Conservation (phyloP, 495 filamentous ascomycete species). For the Talaromyces trachyspermus region DNA sequence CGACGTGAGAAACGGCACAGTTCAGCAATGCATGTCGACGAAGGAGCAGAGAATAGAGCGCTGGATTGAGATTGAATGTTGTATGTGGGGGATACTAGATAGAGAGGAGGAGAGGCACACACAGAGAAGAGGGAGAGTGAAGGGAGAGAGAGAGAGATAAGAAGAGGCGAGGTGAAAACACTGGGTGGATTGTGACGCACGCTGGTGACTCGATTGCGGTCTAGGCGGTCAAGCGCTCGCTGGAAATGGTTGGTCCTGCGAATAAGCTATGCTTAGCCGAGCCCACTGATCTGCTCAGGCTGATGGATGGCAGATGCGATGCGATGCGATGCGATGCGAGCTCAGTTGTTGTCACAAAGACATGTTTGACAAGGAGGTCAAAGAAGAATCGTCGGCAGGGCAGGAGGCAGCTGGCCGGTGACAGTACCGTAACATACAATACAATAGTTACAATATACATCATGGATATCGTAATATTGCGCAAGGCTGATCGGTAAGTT, state of each 20-base stretch:
- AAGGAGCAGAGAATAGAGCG: too few species aligned
- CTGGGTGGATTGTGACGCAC: slow-evolving; percentile 6
- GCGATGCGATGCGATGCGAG: too few species aligned
- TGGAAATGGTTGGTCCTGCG: background rate
- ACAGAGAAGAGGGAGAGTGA: background rate
- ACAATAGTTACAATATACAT: too few species aligned
- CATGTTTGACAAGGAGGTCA: too few species aligned
- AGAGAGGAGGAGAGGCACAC: background rate
- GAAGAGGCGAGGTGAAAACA: background rate
- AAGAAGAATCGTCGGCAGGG: too few species aligned
- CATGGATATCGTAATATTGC: slow-evolving; percentile 1
- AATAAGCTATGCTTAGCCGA: too few species aligned
- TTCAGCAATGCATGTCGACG: slow-evolving; percentile 8
- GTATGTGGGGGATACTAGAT: background rate
- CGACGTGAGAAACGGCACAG: slow-evolving; percentile 17
- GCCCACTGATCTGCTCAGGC: too few species aligned
- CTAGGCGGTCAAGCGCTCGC: background rate
- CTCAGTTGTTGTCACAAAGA: too few species aligned
- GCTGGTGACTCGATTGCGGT: slow-evolving; percentile 5
- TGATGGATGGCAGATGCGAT: too few species aligned
- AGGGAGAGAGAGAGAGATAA: slow-evolving; percentile 1
- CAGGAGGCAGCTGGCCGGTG: too few species aligned
- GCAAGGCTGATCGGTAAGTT: background rate
- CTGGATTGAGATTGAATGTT: background rate
- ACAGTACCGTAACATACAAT: too few species aligned